Conservation (phyloP, 2,329 filamentous ascomycete species). For the Thelonectria olida region DNA sequence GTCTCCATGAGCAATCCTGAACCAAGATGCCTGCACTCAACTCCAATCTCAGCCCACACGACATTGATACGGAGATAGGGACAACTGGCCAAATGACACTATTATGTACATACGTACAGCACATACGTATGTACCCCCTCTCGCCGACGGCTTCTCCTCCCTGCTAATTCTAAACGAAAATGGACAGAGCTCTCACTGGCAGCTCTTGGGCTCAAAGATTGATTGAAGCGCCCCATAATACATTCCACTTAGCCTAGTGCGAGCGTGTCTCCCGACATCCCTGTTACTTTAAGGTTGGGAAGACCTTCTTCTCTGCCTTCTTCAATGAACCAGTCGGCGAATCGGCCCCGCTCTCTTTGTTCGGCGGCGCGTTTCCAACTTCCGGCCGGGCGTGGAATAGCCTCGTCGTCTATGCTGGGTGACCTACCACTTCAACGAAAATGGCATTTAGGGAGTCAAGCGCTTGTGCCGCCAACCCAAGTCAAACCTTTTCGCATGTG, state of each 20-base stretch:
- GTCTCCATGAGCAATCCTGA: too few relatives aligned
- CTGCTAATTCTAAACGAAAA: slow-evolving; percentile 15
- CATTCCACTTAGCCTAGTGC: slow-evolving; percentile 15
- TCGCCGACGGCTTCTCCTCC: not conserved
- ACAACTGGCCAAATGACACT: slow-evolving; percentile 26
- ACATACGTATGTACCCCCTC: slow-evolving; percentile 1
- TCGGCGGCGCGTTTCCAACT: slow-evolving; percentile 34
- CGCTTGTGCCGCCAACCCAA: slow-evolving; percentile 35
- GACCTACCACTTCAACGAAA: slow-evolving; percentile 19
- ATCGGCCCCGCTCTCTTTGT: slow-evolving; percentile 34
- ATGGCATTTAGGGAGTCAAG: slow-evolving; percentile 26
- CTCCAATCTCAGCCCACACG: slow-evolving; percentile 43
- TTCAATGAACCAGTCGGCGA: slow-evolving; percentile 16
- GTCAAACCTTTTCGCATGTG: not conserved
- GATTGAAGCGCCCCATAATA: slow-evolving; percentile 12
- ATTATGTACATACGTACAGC: slow-evolving; percentile 5
- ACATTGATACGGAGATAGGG: slow-evolving; percentile 29
- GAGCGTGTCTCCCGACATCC: slow-evolving; percentile 5
- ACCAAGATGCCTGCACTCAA: slow-evolving; percentile 30
- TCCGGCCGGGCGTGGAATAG: slow-evolving; percentile 29
- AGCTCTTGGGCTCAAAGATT: slow-evolving; percentile 8
- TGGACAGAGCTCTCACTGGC: slow-evolving; percentile 2
- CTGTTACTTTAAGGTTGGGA: slow-evolving; percentile 20
- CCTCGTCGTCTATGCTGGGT: slow-evolving; percentile 11
- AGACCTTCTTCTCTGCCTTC: slow-evolving; percentile 9